Base-by-base conservation (phyloP, 2,329 filamentous ascomycete species). In the Alternaria brassicae region DNA sequence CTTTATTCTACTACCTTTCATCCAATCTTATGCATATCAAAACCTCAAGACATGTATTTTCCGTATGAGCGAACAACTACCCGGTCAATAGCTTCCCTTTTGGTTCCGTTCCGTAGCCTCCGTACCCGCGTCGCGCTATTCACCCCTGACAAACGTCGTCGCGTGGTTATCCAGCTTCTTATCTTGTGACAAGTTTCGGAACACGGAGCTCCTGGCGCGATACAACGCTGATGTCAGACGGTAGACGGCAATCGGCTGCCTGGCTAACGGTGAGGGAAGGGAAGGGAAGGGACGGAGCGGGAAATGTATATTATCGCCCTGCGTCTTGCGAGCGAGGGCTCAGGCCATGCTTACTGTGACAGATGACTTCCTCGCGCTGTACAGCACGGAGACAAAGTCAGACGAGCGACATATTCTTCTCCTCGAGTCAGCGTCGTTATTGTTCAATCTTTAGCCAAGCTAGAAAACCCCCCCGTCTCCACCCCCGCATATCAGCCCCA, bases 201-300 rank as follows among this genome's bases (percentile, higher is more conserved):
- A 32, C 12, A 47, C 15, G 28, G 19, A 10, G 3, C n/a, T 47
- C 44, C 12, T 10, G 23, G 30, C 23, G 41, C 48, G 45, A 62
- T 59, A 49, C 37, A 42, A 47, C 53, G 60, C 60, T 62, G 60
- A 62, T 51, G 58, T 62, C 56, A 62, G 60, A 55, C 56, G 51
- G 60, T 51, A 62, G 60, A 48, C 56, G 51, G 60, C 52, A 21
- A 21, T 32, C 44, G 44, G 44, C 19, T 48, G 44, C 19, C n/a
- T 15, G 15, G 44, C 44, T 34, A 62, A 55, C 60, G 60, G 60
- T 62, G 47, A 61, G 58, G 58, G 54, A 53, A 55, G 53, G 45
- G 54, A 53, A 55, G 53, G 45, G 45, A 50, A 57, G 50, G 59
- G 49, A 58, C 51, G 56, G 60, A 37, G 41, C 59, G 59, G 49